Evolutionary conservation across 495 filamentous ascomycete species (phyloP).

Genomic region (Neurospora sp.): DNA sequence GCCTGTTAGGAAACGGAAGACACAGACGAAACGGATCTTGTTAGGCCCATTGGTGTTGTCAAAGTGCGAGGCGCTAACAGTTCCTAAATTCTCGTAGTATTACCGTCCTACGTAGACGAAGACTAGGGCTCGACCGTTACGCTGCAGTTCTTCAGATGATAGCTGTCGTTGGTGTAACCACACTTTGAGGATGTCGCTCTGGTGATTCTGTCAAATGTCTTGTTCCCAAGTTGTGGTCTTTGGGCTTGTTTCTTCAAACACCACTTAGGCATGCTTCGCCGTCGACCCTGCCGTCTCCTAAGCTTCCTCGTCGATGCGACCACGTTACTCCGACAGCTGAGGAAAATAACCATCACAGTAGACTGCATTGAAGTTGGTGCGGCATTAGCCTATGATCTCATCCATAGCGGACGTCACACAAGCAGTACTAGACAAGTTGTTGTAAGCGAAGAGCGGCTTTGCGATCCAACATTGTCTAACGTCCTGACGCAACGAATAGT

Average conservation of each 20-base stretch:
- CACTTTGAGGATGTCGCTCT: neutral
- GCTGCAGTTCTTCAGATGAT: neutral
- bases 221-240: neutral
- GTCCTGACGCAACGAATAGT: neutral
- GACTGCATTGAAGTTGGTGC: neutral
- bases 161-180: neutral
- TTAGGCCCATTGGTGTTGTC: neutral
- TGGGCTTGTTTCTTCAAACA: neutral
- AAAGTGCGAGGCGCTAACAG: neutral
- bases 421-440: neutral
- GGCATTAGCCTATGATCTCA: neutral
- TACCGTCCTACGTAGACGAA: neutral
- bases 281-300: neutral
- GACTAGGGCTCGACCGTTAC: neutral
- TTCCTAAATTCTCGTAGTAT: neutral
- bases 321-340: neutral
- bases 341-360: neutral
- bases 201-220: neutral
- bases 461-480: neutral
- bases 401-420: neutral
- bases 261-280: neutral
- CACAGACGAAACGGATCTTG: neutral
- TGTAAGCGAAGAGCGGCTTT: neutral
- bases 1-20: neutral
- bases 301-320: neutral